A percentile compares a stretch with the other conserved stretches of the same genome.
Conservation (phyloP, 768 basidiomycete species). For the Neoboletus magnificus region DNA sequence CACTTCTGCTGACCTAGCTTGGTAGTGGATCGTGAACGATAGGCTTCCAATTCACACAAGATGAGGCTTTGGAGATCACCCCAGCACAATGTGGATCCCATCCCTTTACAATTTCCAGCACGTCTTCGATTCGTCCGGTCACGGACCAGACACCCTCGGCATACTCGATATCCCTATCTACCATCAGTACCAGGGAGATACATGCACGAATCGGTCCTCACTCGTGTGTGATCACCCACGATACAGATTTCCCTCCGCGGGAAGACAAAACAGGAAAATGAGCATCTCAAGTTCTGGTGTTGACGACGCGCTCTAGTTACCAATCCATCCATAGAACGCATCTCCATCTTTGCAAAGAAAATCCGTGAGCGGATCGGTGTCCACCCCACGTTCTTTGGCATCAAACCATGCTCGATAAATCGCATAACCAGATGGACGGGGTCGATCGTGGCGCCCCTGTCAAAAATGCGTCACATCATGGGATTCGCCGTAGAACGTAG, state of each 20-base stretch:
- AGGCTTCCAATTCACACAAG: slow-evolving; percentile 40
- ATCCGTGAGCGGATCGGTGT: slow-evolving; percentile 20
- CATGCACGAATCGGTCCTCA: neutral
- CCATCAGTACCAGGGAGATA: neutral
- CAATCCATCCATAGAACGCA: slow-evolving; percentile 25
- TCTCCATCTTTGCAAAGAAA: slow-evolving; percentile 20
- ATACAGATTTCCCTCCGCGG: slow-evolving; percentile 11
- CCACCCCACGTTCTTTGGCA: slow-evolving; percentile 20
- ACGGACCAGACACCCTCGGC: slow-evolving; percentile 20
- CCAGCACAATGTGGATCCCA: slow-evolving; percentile 28
- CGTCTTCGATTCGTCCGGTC: slow-evolving; percentile 23
- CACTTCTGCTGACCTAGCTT: slow-evolving; percentile 34
- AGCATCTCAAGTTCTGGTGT: neutral
- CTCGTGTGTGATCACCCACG: slow-evolving; percentile 24
- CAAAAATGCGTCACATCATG: neutral
- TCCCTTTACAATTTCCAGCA: slow-evolving; percentile 19
- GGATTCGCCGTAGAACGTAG: neutral
- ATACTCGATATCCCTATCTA: slow-evolving; percentile 19
- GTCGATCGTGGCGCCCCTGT: slow-evolving; percentile 27
- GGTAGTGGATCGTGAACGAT: slow-evolving; percentile 35
- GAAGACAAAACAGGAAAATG: slow-evolving; percentile 21
- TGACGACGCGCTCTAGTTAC: neutral
- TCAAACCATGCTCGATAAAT: slow-evolving; percentile 31
- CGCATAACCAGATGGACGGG: slow-evolving; percentile 27
- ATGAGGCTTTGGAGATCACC: slow-evolving; percentile 20